phyloP scores from a whole-genome alignment of 2,329 filamentous ascomycete species.

The Arthrocladium fulminans region DNA sequence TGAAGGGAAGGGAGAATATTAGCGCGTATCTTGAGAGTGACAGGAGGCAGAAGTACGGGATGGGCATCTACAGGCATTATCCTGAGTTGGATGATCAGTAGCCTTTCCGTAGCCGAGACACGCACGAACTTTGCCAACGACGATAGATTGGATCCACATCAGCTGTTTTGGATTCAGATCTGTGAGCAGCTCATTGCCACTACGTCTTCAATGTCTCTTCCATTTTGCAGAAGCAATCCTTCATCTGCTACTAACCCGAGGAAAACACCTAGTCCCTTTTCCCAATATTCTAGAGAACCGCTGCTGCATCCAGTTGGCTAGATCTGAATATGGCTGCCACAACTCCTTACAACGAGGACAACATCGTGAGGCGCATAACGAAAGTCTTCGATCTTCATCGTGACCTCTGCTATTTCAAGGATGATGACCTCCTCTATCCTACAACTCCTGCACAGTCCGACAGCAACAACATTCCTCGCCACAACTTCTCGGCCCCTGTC shows the following conservation, averaged over 20 bases:
- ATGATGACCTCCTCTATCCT: neutral
- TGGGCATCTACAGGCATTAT: conserved; percentile 64
- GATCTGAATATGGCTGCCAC: too few relatives aligned
- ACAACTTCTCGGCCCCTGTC: neutral
- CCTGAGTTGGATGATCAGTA: conserved; percentile 53
- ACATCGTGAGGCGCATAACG: neutral
- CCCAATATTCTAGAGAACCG: too few relatives aligned
- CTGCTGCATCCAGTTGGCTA: too few relatives aligned
- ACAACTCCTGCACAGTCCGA: neutral
- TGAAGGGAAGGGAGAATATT: conserved; percentile 55
- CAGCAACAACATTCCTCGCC: neutral
- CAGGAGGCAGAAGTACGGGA: conserved; percentile 51
- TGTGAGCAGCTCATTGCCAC: too few relatives aligned
- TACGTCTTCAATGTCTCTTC: too few relatives aligned
- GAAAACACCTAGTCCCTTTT: too few relatives aligned
- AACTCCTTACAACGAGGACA: neutral
- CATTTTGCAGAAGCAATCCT: too few relatives aligned
- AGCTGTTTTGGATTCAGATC: too few relatives aligned
- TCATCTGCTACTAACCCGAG: too few relatives aligned
- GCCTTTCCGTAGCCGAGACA: too few relatives aligned
- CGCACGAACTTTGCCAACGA: too few relatives aligned
- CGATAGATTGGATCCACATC: too few relatives aligned
- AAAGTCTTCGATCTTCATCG: neutral
- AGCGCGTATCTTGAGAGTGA: conserved; percentile 61
- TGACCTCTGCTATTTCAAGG: neutral